Percentiles rank a stretch among this genome's conserved stretches.
Evolutionary conservation across 345 rosid genomes (phyloP).

Genomic region (Eucalyptus cloeziana): DNA sequence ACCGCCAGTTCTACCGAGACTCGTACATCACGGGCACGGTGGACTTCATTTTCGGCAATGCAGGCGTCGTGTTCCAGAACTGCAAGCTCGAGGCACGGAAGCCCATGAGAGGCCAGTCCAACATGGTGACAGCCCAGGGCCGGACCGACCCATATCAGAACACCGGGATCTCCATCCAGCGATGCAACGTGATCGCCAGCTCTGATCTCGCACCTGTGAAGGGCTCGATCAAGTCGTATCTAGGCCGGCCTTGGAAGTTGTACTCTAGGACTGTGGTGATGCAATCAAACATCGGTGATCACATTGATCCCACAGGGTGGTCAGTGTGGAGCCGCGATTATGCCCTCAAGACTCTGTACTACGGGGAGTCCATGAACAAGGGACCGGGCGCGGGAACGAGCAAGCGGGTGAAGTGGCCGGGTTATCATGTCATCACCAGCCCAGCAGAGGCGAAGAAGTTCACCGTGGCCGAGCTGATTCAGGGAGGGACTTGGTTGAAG

Average conservation of each 20-base stretch:
- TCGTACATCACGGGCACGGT: conserved; percentile 55
- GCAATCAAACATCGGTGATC: background rate
- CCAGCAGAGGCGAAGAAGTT: background rate
- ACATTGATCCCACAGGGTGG: background rate
- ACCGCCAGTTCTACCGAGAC: conserved; percentile 71
- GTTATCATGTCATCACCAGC: background rate
- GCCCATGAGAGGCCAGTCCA: conserved; percentile 10
- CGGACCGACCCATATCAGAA: background rate
- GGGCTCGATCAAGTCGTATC: conserved; percentile 17
- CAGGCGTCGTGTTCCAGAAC: conserved; percentile 62
- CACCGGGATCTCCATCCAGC: background rate
- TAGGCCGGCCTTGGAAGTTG: conserved; percentile 87
- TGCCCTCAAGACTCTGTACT: background rate
- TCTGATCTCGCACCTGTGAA: conserved; percentile 6
- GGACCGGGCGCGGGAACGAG: conserved; percentile 22
- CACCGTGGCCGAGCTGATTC: background rate
- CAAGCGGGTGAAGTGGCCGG: conserved; percentile 61
- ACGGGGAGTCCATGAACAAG: background rate
- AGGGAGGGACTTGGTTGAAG: background rate
- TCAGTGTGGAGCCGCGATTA: background rate
- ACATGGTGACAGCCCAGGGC: background rate
- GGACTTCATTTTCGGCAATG: conserved; percentile 73
- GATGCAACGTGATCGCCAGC: conserved; percentile 19
- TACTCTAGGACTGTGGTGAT: conserved; percentile 58
- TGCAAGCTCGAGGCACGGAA: conserved; percentile 39